Evolutionary conservation across 495 filamentous ascomycete genomes (phyloP), one percentile per base, ranked within the genome.

Genomic region (Penicillium lividum): DNA sequence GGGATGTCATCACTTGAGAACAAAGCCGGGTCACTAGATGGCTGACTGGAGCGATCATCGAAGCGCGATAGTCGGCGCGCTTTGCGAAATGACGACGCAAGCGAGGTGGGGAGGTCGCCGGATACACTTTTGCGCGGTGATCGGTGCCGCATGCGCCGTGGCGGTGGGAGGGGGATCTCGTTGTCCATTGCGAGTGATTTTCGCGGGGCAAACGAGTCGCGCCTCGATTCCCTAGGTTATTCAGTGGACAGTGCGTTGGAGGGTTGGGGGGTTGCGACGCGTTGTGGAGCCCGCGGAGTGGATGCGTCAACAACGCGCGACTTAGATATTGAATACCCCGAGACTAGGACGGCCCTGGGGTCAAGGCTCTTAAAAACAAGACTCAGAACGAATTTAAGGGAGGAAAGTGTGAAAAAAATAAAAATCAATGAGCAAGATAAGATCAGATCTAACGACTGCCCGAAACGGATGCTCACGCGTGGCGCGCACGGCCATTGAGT

Each of bases 1-100:
- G 87, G 87, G 45, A 88, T 82, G 59, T 93, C 89, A 58, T 93
- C 89, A 60, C 87, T 91, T 0, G 88, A 91, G 72, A 93, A 93
- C 5, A 91, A 65, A 10, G 89, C 85, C 4, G 88, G 86, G 62
- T 92, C 89, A 63, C 88, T 91, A 29, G 89, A 91, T 30, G 77
- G 77, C 47, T 77, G 74, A 62, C 75, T 78, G 25, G 77, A 78
- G 51, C 65, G 67, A 44, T 78, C 76, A 44, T 78, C 76, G 43
- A 74, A 73, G 10, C 70, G 72, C 22, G 74, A 73, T 2, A 74
- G 57, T 22, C 67, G 69, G 49, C 71, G 63, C 16, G 74, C 59
- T 54, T 68, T 73, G 56, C 55, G 62, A 25, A 72, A 68, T n/a
- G 68, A 68, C n/a, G 68, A 62, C 8, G 58, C 57, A 27, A 54